phyloP scores from a whole-genome alignment of 371 early-diverging fungal genomes.

The Mortierella sp. region DNA sequence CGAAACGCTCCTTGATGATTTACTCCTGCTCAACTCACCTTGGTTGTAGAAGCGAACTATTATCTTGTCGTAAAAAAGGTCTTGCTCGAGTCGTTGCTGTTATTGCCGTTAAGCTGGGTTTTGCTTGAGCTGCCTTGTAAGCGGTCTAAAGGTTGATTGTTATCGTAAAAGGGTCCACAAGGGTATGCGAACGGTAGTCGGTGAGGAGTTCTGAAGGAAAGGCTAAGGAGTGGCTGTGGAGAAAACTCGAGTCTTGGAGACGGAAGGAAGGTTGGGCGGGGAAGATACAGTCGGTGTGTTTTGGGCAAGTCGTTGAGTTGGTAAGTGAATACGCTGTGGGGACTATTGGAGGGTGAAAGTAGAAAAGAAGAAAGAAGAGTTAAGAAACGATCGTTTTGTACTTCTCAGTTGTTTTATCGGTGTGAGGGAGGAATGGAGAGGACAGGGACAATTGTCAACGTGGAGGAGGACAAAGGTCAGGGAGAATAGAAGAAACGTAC shows the following conservation, averaged over 20 bases:
- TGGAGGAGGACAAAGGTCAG: neutral
- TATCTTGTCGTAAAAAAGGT: slow-evolving; percentile 2
- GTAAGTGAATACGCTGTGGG: neutral
- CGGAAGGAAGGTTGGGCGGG: neutral
- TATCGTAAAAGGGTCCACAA: neutral
- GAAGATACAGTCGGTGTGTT: neutral
- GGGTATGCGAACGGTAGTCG: neutral
- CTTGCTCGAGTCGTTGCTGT: neutral
- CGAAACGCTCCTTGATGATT: neutral
- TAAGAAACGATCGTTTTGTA: neutral
- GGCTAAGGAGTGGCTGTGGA: neutral
- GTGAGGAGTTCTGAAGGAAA: neutral
- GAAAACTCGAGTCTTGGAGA: neutral
- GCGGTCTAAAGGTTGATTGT: neutral
- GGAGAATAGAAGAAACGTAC: neutral
- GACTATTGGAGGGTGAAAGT: neutral
- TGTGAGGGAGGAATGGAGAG: neutral
- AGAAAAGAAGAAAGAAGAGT: neutral
- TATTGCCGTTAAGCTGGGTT: neutral
- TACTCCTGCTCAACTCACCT: neutral
- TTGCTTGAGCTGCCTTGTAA: neutral
- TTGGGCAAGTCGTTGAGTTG: neutral
- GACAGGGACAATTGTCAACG: neutral
- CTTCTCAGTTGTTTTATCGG: neutral
- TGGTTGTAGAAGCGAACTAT: neutral